Evolutionary conservation across 768 basidiomycete species (phyloP), one percentile per base, ranked within the genome.

Genomic region (Sutorius australiensis): DNA sequence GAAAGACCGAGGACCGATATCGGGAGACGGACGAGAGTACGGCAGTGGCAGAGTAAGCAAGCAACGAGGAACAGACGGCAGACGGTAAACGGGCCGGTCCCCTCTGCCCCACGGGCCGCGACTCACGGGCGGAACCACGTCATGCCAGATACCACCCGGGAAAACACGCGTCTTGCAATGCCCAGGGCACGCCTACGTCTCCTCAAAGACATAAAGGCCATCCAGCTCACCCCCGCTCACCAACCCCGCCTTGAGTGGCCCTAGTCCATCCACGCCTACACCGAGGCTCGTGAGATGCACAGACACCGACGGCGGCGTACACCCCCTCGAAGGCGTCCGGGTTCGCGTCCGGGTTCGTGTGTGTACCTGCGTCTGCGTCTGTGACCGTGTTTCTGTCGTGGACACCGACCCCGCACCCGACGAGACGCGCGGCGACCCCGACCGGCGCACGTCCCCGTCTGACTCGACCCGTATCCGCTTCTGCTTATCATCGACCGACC

Each of bases 151-250:
- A 24, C 24, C 24, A 24, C 24, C 24, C 24, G 24, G 24, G 24
- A 24, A 24, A 24, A 24, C 24, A 24, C 24, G 24, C 24, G 24
- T 4, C 2, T 2, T 24, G 24, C 24, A 24, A 24, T 24, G 24
- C 24, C 24, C 24, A 24, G 24, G 16, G 24, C 24, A 4, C 13
- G 6, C 31, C 31, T 48, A 62, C 24, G 55, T 58, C 51, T 55
- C 59, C 31, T 68, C 67, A 57, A 68, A 68, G 48, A 68, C 67
- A 39, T 68, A 68, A 41, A 68, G 32, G 31, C 67, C 67, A 17
- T 68, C 67, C 55, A 68, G 17, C 53, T 68, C 67, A 21, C 67
- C 67, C 7, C 67, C 67, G 6, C 59, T 64, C 17, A 68, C 67
- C 31, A 68, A 42, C 7, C 67, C 67, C 14, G 68, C 59, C 46